These are phyloP conservation scores for Middelhovenomyces tepae DNA, from an alignment of 805 yeast genomes.

Conservation along the genomic window DNA sequence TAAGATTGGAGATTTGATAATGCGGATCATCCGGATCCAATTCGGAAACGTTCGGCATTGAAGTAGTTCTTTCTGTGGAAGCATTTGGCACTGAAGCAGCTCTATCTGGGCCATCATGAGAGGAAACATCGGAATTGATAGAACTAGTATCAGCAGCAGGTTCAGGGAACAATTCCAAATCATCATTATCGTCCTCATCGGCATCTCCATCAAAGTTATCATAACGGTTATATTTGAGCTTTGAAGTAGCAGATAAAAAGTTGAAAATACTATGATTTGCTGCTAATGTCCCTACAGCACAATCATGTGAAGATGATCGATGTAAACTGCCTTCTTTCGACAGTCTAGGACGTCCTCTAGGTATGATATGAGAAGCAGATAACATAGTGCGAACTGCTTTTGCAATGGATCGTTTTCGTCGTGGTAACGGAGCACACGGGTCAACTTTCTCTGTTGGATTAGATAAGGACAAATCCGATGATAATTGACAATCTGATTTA, in stretches of 20 bases:
- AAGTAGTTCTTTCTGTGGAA: too few relatives aligned
- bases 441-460: too few relatives aligned
- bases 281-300: constrained; percentile 31
- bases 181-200: constrained; percentile 22
- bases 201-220: constrained; percentile 25
- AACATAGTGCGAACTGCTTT: too few relatives aligned
- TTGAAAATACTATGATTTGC: constrained; percentile 48
- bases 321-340: constrained; percentile 1
- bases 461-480: too few relatives aligned
- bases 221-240: constrained; percentile 28
- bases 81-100: constrained; percentile 9
- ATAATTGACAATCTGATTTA: too few relatives aligned
- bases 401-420: too few relatives aligned
- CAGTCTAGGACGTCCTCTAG: constrained; percentile 6
- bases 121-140: not conserved
- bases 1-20: too few relatives aligned
- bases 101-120: constrained; percentile 8
- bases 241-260: constrained; percentile 48
- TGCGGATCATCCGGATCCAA: too few relatives aligned
- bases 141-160: too few relatives aligned
- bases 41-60: too few relatives aligned
- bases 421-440: too few relatives aligned
- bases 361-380: constrained; percentile 11
- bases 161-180: constrained; percentile 6
- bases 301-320: constrained; percentile 13